Percentiles rank a stretch among this genome's conserved stretches.
phyloP scores from a whole-genome alignment of 352 stramenopile genomes.

The Plasmopara halstedii region DNA sequence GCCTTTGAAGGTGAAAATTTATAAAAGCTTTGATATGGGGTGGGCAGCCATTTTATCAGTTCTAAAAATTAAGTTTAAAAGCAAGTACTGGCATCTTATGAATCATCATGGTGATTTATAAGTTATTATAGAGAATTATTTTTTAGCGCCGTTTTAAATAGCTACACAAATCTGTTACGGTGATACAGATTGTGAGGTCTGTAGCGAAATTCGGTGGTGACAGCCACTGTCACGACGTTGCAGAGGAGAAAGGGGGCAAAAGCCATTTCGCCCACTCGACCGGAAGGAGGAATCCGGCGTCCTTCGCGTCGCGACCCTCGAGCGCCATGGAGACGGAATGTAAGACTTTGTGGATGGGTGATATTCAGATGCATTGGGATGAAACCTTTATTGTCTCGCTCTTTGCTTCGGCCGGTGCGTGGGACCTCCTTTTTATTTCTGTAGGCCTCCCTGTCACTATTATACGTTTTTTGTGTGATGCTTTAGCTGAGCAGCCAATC shows the following conservation, averaged over 20 bases:
- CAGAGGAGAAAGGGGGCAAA: conserved; percentile 16
- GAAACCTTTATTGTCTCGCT: conserved; percentile 83
- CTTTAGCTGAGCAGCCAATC: conserved; percentile 65
- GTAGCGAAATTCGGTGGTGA: neutral
- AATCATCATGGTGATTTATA: too few relatives aligned
- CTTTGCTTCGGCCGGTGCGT: conserved; percentile 49
- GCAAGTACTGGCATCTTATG: too few relatives aligned
- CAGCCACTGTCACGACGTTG: conserved; percentile 16
- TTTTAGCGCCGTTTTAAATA: neutral
- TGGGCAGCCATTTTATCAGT: too few relatives aligned
- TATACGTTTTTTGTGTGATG: neutral
- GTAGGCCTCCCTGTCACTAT: neutral
- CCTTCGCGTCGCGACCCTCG: neutral
- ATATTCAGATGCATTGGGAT: conserved; percentile 88
- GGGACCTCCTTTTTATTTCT: neutral
- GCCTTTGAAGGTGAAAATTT: too few relatives aligned
- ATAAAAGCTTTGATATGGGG: too few relatives aligned
- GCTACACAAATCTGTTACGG: neutral
- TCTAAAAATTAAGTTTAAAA: too few relatives aligned
- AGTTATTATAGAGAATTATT: too few relatives aligned
- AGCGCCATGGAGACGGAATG: conserved; percentile 34
- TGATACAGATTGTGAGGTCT: neutral
- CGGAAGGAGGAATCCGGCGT: conserved; percentile 2
- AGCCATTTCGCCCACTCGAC: conserved; percentile 9
- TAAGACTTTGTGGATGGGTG: conserved; percentile 88